Conservation (phyloP, 805 yeast genomes). For the Cyberlindnera xishuangbannaensis region DNA sequence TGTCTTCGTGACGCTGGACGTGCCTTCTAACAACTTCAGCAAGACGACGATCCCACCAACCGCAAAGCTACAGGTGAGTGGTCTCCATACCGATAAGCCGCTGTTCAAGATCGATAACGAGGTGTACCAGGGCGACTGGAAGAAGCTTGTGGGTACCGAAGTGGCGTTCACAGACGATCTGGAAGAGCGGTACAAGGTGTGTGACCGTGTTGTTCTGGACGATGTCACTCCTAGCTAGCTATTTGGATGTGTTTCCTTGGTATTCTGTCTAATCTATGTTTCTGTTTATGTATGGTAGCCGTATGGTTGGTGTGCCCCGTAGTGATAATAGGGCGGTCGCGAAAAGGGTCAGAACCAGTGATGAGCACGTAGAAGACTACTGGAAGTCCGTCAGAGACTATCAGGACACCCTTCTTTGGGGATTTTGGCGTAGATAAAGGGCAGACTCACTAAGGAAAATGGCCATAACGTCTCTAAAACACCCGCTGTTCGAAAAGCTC, state of each 20-base stretch:
- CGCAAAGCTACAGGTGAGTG: constrained; percentile 47
- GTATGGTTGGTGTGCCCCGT: no score
- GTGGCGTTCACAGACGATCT: constrained; percentile 30
- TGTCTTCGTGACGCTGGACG: constrained; percentile 49
- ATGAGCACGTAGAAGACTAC: no score
- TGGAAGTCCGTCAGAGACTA: no score
- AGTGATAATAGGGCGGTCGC: no score
- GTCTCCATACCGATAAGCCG: constrained; percentile 49
- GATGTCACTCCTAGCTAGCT: constrained; percentile 21
- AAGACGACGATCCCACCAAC: constrained; percentile 30
- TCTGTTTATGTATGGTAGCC: no score
- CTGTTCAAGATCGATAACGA: constrained; percentile 51
- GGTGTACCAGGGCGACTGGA: constrained; percentile 74
- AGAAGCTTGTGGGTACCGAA: constrained; percentile 73
- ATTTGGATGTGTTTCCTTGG: no score
- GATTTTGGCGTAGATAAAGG: no score
- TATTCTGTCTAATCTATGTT: no score
- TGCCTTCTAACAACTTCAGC: constrained; percentile 35
- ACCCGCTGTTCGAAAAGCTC: constrained; percentile 27
- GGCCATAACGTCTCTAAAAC: no score
- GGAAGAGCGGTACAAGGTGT: constrained; percentile 16
- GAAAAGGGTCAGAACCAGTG: no score
- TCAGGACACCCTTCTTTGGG: no score
- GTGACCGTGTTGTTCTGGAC: constrained; percentile 19
- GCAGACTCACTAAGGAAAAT: no score